Evolutionary conservation across 768 basidiomycete genomes (phyloP).

Genomic region (Lactarius akahatsu): DNA sequence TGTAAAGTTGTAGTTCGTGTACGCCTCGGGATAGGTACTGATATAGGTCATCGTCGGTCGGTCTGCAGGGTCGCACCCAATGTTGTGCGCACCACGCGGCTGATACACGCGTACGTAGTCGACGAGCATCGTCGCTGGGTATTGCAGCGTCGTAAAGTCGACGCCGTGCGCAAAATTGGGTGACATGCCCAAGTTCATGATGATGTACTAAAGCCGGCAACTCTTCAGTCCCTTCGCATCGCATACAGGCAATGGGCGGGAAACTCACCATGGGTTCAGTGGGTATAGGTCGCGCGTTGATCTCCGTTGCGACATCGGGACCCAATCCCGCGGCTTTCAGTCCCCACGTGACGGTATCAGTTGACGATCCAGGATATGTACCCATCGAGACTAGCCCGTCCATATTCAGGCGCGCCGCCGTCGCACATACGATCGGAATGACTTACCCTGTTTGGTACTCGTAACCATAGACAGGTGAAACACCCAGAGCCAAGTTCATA

Average conservation of each 20-base stretch:
- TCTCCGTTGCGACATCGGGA: conserved; percentile 56
- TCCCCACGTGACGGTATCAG: conserved; percentile 70
- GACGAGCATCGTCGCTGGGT: conserved; percentile 71
- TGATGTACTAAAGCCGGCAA: conserved; percentile 58
- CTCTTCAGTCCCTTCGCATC: not conserved
- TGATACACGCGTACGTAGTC: conserved; percentile 95
- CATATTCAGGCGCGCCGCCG: not conserved
- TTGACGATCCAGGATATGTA: conserved; percentile 86
- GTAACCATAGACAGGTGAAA: conserved; percentile 77
- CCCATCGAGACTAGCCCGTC: not conserved
- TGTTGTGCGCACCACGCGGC: conserved; percentile 60
- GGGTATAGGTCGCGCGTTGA: conserved; percentile 66
- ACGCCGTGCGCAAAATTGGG: conserved; percentile 67
- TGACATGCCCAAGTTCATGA: conserved; percentile 85
- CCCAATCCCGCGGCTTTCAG: conserved; percentile 66
- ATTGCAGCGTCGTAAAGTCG: conserved; percentile 66
- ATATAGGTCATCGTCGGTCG: conserved; percentile 86
- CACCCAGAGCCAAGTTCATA: conserved; percentile 64
- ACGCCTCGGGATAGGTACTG: conserved; percentile 68
- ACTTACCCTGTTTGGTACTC: conserved; percentile 68
- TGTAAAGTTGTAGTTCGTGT: conserved; percentile 77
- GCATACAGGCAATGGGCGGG: not conserved
- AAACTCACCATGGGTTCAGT: conserved; percentile 80
- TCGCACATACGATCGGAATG: conserved; percentile 44
- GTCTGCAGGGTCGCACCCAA: conserved; percentile 79